Evolutionary conservation across 108 stramenopile genomes (phyloP), one percentile per base, ranked within the genome.

Genomic region (Pseudonitzschia multistriata): DNA sequence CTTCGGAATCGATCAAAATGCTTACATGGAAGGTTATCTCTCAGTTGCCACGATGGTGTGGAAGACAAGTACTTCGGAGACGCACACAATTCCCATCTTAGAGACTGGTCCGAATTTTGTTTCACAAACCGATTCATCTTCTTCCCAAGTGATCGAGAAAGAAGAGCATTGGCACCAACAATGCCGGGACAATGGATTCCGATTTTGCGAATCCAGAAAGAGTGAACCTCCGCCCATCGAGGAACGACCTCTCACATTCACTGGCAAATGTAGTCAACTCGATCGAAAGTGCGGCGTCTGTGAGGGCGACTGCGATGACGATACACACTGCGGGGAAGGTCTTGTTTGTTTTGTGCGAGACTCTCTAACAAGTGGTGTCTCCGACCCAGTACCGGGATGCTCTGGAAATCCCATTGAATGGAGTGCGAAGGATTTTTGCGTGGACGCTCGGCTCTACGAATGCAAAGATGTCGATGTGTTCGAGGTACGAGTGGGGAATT

Each of bases 1-100:
- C 3, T 59, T 59, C n/a, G 57, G 33, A 7, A 59, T 59, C 34
- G 57, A 59, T 33, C 57, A 59, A 35, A 59, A 59, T 59, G 57
- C 57, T 14, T 59, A 59, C 19, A 59, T 59, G 57, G 33, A 59
- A 59, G 57, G 57, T n/a, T 59, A 59, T n/a, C 31, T 59, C 15
- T 59, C 57, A 4, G 57, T 59, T 3, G 57, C 57, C 15, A 15
- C 57, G 17, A 59, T 59, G 57, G 57, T 59, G 15, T 35, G 31
- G 34, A 59, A 33, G 17, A 59, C 35, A 0, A 33, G 5, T 13
- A 59, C 57, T 13, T 21, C 29, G 34, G 0, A 33, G 35, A 35
- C 57, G 11, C 6, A 31, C 34, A 59, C 57, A 0, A 59, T 0
- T 30, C 25, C 25, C 8, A 59, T 59, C 1, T 5, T 59, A 0